Conservation (phyloP, 164 flowering plant genomes). For the Piper longum region DNA sequence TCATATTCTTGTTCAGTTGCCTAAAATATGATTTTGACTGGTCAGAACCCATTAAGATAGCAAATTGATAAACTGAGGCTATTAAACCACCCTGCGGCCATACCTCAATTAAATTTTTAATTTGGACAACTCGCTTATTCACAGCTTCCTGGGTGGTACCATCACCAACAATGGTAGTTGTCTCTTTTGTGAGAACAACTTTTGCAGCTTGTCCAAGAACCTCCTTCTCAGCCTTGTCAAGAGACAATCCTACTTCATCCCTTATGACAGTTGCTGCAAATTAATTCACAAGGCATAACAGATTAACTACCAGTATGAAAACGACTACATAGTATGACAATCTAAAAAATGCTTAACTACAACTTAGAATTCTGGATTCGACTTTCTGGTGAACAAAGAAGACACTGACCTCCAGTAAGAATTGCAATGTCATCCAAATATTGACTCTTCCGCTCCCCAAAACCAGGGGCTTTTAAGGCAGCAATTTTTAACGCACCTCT, state of each 20-base stretch:
- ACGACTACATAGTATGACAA: neutral
- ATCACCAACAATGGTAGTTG: conserved; percentile 90
- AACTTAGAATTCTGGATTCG: neutral
- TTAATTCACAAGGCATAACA: too few species aligned
- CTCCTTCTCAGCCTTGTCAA: conserved; percentile 40
- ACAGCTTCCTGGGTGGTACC: conserved; percentile 95
- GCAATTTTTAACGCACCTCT: conserved; percentile 91
- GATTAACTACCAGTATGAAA: too few species aligned
- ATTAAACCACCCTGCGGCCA: neutral
- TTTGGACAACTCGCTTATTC: conserved; percentile 47
- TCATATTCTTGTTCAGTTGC: conserved; percentile 92
- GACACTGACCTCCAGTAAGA: conserved; percentile 44
- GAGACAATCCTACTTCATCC: too few species aligned
- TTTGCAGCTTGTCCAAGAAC: conserved; percentile 92
- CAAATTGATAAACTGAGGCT: neutral
- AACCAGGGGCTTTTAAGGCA: conserved; percentile 97
- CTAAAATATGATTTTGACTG: conserved; percentile 17
- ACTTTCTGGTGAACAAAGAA: conserved; percentile 48
- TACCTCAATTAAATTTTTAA: conserved; percentile 38
- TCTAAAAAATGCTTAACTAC: neutral
- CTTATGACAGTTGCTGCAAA: too few species aligned
- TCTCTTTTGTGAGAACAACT: conserved; percentile 88
- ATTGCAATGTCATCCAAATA: conserved; percentile 57
- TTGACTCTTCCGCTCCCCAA: conserved; percentile 94
- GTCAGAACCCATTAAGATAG: neutral